Evolutionary conservation across 2,329 filamentous ascomycete genomes (phyloP), one percentile per base, ranked within the genome.

Genomic region (Colletotrichum acutatum): DNA sequence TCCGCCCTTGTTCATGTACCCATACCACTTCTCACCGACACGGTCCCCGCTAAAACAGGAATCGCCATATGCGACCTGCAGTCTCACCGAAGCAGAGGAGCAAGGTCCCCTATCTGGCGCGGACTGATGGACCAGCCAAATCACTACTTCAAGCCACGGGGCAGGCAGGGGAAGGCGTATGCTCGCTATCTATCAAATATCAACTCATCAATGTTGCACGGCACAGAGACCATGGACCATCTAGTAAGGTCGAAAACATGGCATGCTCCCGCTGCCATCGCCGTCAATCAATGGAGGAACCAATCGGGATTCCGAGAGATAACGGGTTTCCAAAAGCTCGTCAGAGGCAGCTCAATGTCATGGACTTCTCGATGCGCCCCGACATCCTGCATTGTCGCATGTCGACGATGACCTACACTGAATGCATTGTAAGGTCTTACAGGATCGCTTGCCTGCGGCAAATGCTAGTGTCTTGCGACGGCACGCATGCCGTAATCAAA

Each of bases 1-100:
- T 22, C 59, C 67, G 57, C 49, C 30, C 53, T 69, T 63, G 66
- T 53, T 64, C 19, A 49, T 4, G 59, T 58, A 52, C 42, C 49
- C 61, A 5, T 42, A 16, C 37, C 14, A 42, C 54, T 60, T 49
- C 26, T 71, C 71, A 65, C 56, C 34, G 56, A 61, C 37, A 71
- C 30, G 30, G 54, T 70, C 22, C 46, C 26, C 54, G 22, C 24
- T 37, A 32, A 26, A 56, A 60, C 28, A 53, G 37, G 34, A 24
- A 28, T 28, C 60, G 68, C 64, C 64, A 52, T 49, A 32, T 56
- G 56, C 32, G 34, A n/a, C 54, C 54, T 71, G 67, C 60, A 66
- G 67, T 59, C 56, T 73, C 71, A 73, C 71, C 67, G 59, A 71
- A 64, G 57, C 54, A 58, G 42, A 71, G 19, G 7, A 54, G 56